phyloP scores from a whole-genome alignment of 306 rosid genomes.

The Vicia sativa region DNA sequence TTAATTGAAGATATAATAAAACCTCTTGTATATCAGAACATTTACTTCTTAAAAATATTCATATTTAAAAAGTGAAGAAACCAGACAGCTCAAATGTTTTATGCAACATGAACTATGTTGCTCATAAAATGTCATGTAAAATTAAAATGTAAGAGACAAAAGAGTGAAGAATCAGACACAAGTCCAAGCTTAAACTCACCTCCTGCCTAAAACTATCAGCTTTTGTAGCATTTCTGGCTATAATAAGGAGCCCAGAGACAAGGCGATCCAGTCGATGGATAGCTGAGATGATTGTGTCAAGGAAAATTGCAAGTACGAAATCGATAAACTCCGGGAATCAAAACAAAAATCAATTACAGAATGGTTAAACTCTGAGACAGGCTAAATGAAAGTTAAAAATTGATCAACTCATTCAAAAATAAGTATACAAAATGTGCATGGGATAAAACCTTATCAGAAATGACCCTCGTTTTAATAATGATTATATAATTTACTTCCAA shows the following conservation, averaged over 20 bases:
- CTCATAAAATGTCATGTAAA: conserved; percentile 10
- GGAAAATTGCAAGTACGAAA: conserved; percentile 50
- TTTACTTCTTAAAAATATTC: conserved; percentile 1
- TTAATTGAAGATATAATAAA: neutral
- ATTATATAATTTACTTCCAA: conserved; percentile 17
- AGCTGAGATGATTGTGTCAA: conserved; percentile 65
- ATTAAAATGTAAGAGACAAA: neutral
- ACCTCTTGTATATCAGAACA: neutral
- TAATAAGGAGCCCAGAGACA: conserved; percentile 94
- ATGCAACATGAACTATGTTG: conserved; percentile 5
- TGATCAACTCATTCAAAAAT: conserved; percentile 13
- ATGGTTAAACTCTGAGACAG: conserved; percentile 10
- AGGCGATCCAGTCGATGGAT: conserved; percentile 92
- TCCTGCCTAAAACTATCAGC: conserved; percentile 90
- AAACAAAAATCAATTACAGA: conserved; percentile 52
- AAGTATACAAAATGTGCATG: conserved; percentile 18
- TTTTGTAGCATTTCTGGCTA: conserved; percentile 85
- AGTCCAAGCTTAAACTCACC: conserved; percentile 46
- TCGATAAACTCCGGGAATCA: conserved; percentile 11
- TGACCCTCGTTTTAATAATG: neutral
- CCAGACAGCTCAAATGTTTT: conserved; percentile 25
- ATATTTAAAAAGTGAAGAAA: conserved; percentile 10
- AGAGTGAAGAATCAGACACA: conserved; percentile 11
- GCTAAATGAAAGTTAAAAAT: conserved; percentile 38
- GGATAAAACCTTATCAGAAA: conserved; percentile 19